Base-by-base conservation (phyloP, 192 early-diverging fungal genomes). In the Mycoemilia scoparia region DNA sequence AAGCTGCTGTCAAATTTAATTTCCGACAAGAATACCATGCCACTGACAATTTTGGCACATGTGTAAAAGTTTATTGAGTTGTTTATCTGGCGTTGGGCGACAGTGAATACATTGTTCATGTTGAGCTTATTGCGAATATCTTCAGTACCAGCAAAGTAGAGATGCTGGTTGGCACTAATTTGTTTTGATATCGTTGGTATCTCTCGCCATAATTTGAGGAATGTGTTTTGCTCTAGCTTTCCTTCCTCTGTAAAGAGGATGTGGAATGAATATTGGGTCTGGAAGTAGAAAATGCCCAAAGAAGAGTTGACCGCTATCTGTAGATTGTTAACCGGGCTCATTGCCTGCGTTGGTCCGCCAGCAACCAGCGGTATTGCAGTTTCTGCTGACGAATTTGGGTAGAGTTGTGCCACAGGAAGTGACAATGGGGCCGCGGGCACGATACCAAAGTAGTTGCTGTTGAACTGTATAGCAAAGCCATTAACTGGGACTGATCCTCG, bases 391-490 rank as follows among this genome's bases (percentile, higher is more conserved):
- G 54, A 41, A 43, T 60, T 63, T 1, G 76, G 62, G 29, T 45
- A 28, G 8, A 60, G 32, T 11, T 45, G 35, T 7, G 41, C 48
- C 9, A 66, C 49, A 11, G 48, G 43, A 4, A 80, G 55, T 4
- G 61, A 41, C n/a, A n/a, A n/a, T n/a, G n/a, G n/a, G 6, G 51
- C 25, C 11, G 50, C 48, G 12, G 76, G 71, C 35, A 51, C 49
- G 3, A 83, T 28, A 3, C 73, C 72, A 30, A 63, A 80, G 5
- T 69, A 77, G 58, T 83, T 83, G 41, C 77, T 77, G 68, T 83
- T 83, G 60, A 83, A 79, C 42, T 77, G 73, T 14, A 83, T 76
- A 0, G 75, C 80, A 60, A 76, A 73, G 43, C 73, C 70, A 13
- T 49, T 45, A 23, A 83, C 44, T 2, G 71, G 22, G 24, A 57